Evolutionary conservation across 139 green algal species (phyloP).

Genomic region (Spirogloea muscicola): DNA sequence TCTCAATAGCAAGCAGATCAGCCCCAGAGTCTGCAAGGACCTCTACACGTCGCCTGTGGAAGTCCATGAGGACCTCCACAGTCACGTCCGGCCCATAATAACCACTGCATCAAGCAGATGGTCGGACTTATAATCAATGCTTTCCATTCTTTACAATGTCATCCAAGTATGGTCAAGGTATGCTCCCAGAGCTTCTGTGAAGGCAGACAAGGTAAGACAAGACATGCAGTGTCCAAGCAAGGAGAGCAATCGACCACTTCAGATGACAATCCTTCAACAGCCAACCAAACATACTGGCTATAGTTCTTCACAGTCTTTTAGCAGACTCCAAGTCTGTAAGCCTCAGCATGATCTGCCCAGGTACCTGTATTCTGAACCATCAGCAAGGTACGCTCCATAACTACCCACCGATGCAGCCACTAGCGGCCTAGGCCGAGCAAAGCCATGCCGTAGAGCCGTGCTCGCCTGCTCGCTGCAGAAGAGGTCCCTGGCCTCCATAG

Average conservation of each 20-base stretch:
- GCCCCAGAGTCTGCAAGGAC: slow-evolving; percentile 19
- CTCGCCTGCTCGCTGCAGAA: slow-evolving; percentile 25
- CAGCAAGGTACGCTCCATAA: slow-evolving; percentile 43
- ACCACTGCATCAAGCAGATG: too few species aligned
- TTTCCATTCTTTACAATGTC: too few species aligned
- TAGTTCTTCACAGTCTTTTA: not conserved
- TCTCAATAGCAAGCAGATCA: slow-evolving; percentile 45
- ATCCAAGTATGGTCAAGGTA: too few species aligned
- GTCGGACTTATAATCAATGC: not conserved
- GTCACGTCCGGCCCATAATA: slow-evolving; percentile 33
- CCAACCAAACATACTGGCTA: not conserved
- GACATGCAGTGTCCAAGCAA: not conserved
- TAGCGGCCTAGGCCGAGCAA: slow-evolving; percentile 7
- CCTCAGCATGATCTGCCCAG: not conserved
- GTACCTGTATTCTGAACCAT: slow-evolving; percentile 43
- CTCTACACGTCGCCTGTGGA: slow-evolving; percentile 32
- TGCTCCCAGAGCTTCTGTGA: too few species aligned
- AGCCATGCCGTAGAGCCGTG: not conserved
- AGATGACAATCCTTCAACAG: not conserved
- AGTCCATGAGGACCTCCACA: slow-evolving; percentile 34
- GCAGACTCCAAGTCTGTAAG: not conserved
- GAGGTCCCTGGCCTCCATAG: slow-evolving; percentile 22
- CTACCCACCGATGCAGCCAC: slow-evolving; percentile 45
- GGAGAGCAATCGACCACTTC: not conserved
- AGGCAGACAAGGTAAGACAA: too few species aligned